phyloP scores from a whole-genome alignment of 345 rosid species.

The Pistacia integerrima region DNA sequence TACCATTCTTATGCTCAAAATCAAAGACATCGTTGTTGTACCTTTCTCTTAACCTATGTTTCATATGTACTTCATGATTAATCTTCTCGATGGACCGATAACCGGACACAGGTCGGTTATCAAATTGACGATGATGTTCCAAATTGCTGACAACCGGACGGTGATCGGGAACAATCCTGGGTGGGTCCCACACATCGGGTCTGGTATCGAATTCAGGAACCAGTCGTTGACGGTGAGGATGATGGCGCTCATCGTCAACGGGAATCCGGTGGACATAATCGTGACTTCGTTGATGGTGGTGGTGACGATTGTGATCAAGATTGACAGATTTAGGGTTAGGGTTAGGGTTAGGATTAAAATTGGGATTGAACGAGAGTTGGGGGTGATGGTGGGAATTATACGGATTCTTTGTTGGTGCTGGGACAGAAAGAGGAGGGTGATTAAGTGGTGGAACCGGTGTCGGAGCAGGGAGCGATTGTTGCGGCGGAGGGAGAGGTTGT shows the following conservation, averaged over 20 bases:
- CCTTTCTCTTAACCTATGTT: slow-evolving; percentile 56
- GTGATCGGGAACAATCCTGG: slow-evolving; percentile 25
- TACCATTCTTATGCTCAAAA: slow-evolving; percentile 23
- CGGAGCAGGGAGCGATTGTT: slow-evolving; percentile 27
- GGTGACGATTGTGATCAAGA: not conserved
- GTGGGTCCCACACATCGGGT: slow-evolving; percentile 33
- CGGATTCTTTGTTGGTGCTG: slow-evolving; percentile 10
- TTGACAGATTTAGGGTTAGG: slow-evolving; percentile 16
- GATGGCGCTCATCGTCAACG: slow-evolving; percentile 14
- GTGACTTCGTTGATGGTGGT: slow-evolving; percentile 26
- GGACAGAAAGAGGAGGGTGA: slow-evolving; percentile 24
- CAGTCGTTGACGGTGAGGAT: slow-evolving; percentile 13
- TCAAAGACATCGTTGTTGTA: slow-evolving; percentile 21
- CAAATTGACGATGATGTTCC: slow-evolving; percentile 37
- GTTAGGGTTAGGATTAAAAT: slow-evolving; percentile 22
- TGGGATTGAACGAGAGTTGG: slow-evolving; percentile 37
- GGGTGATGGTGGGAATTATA: slow-evolving; percentile 34
- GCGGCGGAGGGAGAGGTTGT: slow-evolving; percentile 8
- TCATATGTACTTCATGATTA: slow-evolving; percentile 46
- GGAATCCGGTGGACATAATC: slow-evolving; percentile 21
- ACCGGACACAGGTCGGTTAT: slow-evolving; percentile 38
- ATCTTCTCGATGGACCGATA: slow-evolving; percentile 27
- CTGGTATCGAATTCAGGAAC: slow-evolving; percentile 22
- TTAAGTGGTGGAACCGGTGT: slow-evolving; percentile 25
- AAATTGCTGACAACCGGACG: slow-evolving; percentile 14